A percentile compares a stretch with the other conserved stretches of the same genome.
phyloP scores from a whole-genome alignment of 768 basidiomycete species.

The Termitomyces sp. region DNA sequence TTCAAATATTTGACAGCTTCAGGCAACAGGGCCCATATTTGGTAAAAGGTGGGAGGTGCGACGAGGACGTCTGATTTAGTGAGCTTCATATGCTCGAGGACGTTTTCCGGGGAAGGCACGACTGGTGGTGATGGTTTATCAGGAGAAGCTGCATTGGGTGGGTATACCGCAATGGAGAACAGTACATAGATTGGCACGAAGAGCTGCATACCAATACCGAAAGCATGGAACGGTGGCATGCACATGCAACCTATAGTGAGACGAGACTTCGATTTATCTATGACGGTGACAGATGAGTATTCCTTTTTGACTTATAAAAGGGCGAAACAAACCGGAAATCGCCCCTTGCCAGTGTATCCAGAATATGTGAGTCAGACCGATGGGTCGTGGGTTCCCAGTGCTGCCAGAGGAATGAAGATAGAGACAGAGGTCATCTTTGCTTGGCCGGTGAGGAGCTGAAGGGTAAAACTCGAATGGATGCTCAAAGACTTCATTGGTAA shows the following conservation, averaged over 20 bases:
- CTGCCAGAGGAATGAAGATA: conserved; percentile 38
- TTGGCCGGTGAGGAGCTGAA: conserved; percentile 1
- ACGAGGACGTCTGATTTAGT: conserved; percentile 23
- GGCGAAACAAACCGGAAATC: conserved; percentile 16
- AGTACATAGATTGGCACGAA: conserved; percentile 22
- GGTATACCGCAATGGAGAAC: conserved; percentile 23
- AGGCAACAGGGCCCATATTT: conserved; percentile 28
- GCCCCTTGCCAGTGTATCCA: conserved; percentile 15
- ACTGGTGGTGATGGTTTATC: conserved; percentile 22
- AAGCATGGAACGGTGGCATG: conserved; percentile 34
- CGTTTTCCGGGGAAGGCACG: conserved; percentile 32
- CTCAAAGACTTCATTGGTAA: conserved; percentile 8
- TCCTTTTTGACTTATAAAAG: background rate
- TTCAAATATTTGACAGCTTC: conserved; percentile 13
- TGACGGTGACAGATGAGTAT: background rate
- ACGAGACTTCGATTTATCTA: background rate
- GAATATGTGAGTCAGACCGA: conserved; percentile 24
- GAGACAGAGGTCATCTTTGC: conserved; percentile 12
- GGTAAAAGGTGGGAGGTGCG: conserved; percentile 32
- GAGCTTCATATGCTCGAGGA: conserved; percentile 27
- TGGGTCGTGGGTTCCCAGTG: conserved; percentile 33
- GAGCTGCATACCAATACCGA: conserved; percentile 27
- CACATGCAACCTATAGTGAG: conserved; percentile 1
- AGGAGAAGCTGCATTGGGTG: conserved; percentile 20
- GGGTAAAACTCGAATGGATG: conserved; percentile 12